Conservation (phyloP, 257 asterid genomes). For the Plantago elongata region DNA sequence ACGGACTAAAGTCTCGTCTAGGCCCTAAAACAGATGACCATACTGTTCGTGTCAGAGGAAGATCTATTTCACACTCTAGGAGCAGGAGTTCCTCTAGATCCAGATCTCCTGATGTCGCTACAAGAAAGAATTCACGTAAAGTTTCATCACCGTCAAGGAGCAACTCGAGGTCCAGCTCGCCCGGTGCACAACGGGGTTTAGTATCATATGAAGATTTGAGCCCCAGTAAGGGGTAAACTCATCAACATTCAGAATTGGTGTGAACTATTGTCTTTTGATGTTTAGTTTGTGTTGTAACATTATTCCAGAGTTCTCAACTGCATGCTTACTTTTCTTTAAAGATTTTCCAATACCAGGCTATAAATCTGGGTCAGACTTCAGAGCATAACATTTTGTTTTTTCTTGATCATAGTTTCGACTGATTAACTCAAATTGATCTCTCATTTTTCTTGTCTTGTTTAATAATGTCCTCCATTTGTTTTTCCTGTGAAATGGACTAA, state of each 20-base stretch:
- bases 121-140: slow-evolving; percentile 37
- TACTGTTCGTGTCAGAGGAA: slow-evolving; percentile 26
- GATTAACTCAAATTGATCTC: not conserved
- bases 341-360: not conserved
- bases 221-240: slow-evolving; percentile 44
- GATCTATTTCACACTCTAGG: slow-evolving; percentile 52
- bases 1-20: slow-evolving; percentile 72
- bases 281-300: slow-evolving; percentile 20
- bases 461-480: not conserved
- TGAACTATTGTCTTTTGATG: slow-evolving; percentile 11
- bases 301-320: not conserved
- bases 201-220: slow-evolving; percentile 81
- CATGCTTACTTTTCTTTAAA: not conserved
- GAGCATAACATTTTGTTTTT: slow-evolving; percentile 3
- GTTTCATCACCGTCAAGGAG: slow-evolving; percentile 28
- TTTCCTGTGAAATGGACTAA: not conserved
- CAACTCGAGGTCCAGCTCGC: slow-evolving; percentile 55
- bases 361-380: too few relatives aligned
- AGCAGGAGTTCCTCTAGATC: slow-evolving; percentile 45
- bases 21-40: slow-evolving; percentile 50
- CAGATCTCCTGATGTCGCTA: slow-evolving; percentile 43
- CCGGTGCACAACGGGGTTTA: slow-evolving; percentile 53
- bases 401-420: slow-evolving; percentile 1
- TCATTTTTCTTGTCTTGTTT: not conserved
- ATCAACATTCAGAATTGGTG: slow-evolving; percentile 1